Conservation (phyloP, 225 moss, liverwort and hornwort genomes). For the Antitrichia curtipendula region DNA sequence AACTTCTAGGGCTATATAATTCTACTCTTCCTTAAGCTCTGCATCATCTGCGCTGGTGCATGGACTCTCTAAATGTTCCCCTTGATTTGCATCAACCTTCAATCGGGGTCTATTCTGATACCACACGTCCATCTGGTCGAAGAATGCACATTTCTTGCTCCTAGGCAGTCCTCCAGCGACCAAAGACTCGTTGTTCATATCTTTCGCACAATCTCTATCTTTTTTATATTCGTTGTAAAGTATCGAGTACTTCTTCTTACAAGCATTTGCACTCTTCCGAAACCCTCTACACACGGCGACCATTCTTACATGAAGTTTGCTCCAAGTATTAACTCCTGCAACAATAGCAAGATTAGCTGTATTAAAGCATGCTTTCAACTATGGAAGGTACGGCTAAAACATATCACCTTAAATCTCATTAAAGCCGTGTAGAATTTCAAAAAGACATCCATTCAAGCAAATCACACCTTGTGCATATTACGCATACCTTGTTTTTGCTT, state of each 20-base stretch:
- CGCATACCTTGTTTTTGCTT: constrained; percentile 53
- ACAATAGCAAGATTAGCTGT: background rate
- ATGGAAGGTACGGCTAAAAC: background rate
- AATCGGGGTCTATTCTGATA: constrained; percentile 38
- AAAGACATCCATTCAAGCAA: background rate
- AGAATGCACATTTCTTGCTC: constrained; percentile 55
- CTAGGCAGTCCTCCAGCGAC: constrained; percentile 40
- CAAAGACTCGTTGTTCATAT: constrained; percentile 18
- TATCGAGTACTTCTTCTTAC: constrained; percentile 66
- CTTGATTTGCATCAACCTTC: constrained; percentile 34
- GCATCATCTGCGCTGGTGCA: constrained; percentile 46
- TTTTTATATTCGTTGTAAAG: constrained; percentile 61
- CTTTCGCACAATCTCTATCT: constrained; percentile 48
- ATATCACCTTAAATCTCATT: background rate
- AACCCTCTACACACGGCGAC: constrained; percentile 35
- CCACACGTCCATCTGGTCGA: constrained; percentile 60
- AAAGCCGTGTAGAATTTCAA: background rate
- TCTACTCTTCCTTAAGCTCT: constrained; percentile 44
- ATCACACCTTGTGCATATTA: background rate
- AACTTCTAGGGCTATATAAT: background rate
- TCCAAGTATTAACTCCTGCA: constrained; percentile 65
- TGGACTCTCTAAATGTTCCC: constrained; percentile 43
- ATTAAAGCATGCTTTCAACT: background rate
- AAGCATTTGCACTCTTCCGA: constrained; percentile 57
- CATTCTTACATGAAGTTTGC: constrained; percentile 50